These are phyloP conservation scores for Pleurotus cornucopiae DNA, from an alignment of 768 basidiomycete genomes.

Conservation along the genomic window DNA sequence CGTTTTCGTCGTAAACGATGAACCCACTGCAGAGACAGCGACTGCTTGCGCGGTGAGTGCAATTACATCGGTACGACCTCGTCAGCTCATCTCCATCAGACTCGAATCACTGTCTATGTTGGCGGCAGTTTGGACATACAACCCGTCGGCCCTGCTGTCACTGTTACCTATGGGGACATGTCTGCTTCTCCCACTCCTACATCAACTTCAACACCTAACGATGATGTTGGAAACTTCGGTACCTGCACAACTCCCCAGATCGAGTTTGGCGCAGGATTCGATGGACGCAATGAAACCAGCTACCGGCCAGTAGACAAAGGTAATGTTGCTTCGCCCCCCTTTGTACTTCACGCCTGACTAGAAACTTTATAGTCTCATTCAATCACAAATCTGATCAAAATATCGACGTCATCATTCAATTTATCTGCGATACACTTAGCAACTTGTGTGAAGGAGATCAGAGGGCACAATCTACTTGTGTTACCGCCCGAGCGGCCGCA, in stretches of 20 bases:
- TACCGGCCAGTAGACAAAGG: conserved; percentile 51
- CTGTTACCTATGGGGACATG: conserved; percentile 23
- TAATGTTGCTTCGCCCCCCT: conserved; percentile 14
- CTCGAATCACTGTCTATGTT: conserved; percentile 32
- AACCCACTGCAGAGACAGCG: neutral
- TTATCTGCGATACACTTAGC: conserved; percentile 51
- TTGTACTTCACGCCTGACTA: neutral
- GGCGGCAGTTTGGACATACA: conserved; percentile 16
- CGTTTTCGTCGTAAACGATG: conserved; percentile 5
- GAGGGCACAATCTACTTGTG: conserved; percentile 49
- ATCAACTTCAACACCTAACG: conserved; percentile 14
- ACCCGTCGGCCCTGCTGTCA: conserved; percentile 22
- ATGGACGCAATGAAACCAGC: conserved; percentile 52
- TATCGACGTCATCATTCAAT: conserved; percentile 51
- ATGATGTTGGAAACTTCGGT: conserved; percentile 42
- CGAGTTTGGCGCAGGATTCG: conserved; percentile 54
- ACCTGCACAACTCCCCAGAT: conserved; percentile 54
- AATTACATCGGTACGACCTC: neutral
- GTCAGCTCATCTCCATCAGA: conserved; percentile 11
- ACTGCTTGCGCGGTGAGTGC: conserved; percentile 18
- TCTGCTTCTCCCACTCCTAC: conserved; percentile 17
- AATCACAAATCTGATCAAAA: conserved; percentile 54
- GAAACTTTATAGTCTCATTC: conserved; percentile 29
- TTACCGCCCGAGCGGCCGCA: conserved; percentile 34
- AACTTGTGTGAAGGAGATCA: conserved; percentile 52